phyloP scores from a whole-genome alignment of 1,139 yeast genomes.

The Debaryomyces coudertii region DNA sequence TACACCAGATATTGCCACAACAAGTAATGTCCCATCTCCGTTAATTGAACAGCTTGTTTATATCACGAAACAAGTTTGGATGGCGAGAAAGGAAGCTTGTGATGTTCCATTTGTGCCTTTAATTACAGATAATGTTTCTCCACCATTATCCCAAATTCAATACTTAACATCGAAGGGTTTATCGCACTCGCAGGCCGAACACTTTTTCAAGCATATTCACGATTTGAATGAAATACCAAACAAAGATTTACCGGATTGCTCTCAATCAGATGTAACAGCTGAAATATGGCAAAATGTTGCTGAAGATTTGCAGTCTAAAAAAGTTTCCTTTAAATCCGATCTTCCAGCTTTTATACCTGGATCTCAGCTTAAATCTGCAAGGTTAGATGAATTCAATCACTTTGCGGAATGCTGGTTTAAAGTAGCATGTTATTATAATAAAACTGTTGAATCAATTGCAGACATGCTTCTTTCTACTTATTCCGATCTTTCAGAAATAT shows the following conservation, averaged over 20 bases:
- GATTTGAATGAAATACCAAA: constrained; percentile 22
- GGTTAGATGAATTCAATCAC: constrained; percentile 33
- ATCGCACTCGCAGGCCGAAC: constrained; percentile 40
- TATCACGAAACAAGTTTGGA: constrained; percentile 37
- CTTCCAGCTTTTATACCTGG: constrained; percentile 17
- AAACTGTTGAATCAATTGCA: constrained; percentile 51
- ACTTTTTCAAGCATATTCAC: constrained; percentile 35
- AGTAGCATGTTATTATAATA: constrained; percentile 54
- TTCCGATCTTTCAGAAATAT: constrained; percentile 15
- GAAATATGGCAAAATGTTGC: constrained; percentile 26
- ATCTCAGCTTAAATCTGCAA: constrained; percentile 21
- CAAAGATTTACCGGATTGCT: constrained; percentile 29
- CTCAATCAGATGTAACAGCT: constrained; percentile 26
- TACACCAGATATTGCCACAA: constrained; percentile 14
- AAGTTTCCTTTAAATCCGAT: constrained; percentile 19
- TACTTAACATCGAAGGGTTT: constrained; percentile 53
- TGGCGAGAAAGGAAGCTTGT: constrained; percentile 26
- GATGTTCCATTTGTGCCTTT: constrained; percentile 46
- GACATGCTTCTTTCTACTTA: constrained; percentile 37
- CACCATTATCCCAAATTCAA: constrained; percentile 53
- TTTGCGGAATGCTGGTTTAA: constrained; percentile 52
- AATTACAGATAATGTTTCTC: constrained; percentile 50
- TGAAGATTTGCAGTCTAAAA: constrained; percentile 16
- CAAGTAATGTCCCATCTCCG: constrained; percentile 27
- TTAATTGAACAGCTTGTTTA: constrained; percentile 42